A percentile compares a stretch with the other conserved stretches of the same genome.
Evolutionary conservation across 805 yeast genomes (phyloP).

Genomic region (Jamesozyma piceae): DNA sequence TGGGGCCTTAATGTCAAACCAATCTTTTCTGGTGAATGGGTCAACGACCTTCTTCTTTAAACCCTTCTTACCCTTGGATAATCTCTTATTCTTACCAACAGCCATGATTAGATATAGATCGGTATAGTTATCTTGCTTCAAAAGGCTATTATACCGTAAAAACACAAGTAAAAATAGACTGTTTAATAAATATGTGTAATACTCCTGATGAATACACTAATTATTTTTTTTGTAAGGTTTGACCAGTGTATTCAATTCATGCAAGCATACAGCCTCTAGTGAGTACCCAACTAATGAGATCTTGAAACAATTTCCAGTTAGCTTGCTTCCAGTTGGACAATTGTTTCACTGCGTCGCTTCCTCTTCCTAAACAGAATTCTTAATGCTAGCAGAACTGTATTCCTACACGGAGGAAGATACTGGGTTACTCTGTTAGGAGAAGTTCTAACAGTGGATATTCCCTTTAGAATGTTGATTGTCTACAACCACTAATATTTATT

Average conservation of each 20-base stretch:
- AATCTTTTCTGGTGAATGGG: conserved; percentile 98
- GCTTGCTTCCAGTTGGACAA: no score
- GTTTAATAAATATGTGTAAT: not conserved
- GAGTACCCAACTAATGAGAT: not conserved
- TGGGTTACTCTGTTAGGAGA: no score
- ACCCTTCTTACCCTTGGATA: conserved; percentile 88
- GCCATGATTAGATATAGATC: conserved; percentile 39
- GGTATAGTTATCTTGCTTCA: conserved; percentile 3
- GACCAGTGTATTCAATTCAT: not conserved
- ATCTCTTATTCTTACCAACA: conserved; percentile 80
- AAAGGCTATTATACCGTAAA: not conserved
- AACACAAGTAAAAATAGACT: not conserved
- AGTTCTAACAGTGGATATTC: no score
- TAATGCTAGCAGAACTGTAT: no score
- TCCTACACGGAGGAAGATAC: no score
- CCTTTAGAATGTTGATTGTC: no score
- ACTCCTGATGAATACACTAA: not conserved
- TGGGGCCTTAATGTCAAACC: conserved; percentile 98
- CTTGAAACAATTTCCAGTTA: not conserved
- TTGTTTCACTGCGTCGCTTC: no score
- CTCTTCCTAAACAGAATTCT: no score
- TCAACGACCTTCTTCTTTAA: conserved; percentile 97
- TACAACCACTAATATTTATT: no score
- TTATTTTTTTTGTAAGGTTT: not conserved
- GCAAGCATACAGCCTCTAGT: not conserved